A percentile compares a stretch with the other conserved stretches of the same genome.
Conservation (phyloP, 345 rosid genomes). For the Geranium brycei region DNA sequence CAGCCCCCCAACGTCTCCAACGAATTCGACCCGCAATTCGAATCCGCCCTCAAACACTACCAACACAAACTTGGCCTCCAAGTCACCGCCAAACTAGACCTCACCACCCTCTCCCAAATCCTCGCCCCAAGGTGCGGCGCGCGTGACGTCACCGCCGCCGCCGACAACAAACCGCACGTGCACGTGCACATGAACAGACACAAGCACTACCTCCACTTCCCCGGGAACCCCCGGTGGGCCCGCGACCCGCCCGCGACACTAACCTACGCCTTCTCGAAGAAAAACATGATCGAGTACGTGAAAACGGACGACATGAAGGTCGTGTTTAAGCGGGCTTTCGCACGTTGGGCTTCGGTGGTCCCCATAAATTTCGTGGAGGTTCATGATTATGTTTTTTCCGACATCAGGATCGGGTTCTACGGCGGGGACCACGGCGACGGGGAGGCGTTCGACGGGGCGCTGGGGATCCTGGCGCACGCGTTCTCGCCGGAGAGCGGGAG, state of each 20-base stretch:
- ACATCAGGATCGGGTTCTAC: constrained; percentile 69
- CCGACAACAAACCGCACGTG: constrained; percentile 9
- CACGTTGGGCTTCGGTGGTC: constrained; percentile 57
- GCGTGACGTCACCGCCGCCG: constrained; percentile 17
- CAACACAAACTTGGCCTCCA: constrained; percentile 42
- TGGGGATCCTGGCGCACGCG: constrained; percentile 66
- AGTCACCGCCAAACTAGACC: constrained; percentile 45
- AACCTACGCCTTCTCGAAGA: constrained; percentile 55
- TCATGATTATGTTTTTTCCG: constrained; percentile 43
- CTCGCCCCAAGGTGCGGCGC: constrained; percentile 49
- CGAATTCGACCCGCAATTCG: constrained; percentile 17
- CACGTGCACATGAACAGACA: constrained; percentile 21
- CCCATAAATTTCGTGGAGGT: constrained; percentile 52
- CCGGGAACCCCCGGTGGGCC: constrained; percentile 59
- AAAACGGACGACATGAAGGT: constrained; percentile 19
- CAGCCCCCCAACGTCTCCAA: constrained; percentile 12
- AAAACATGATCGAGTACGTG: constrained; percentile 32
- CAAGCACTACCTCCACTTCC: constrained; percentile 36
- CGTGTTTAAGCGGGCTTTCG: constrained; percentile 47
- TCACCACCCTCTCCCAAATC: constrained; percentile 28
- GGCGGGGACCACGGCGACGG: constrained; percentile 84
- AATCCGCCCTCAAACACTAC: constrained; percentile 27
- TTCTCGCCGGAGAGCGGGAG: constrained; percentile 76
- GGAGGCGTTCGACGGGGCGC: constrained; percentile 73
- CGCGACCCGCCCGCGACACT: constrained; percentile 38